Percentiles rank a stretch among this genome's conserved stretches.
phyloP scores from a whole-genome alignment of 495 filamentous ascomycete genomes.

The Lepidopterella palustris region DNA sequence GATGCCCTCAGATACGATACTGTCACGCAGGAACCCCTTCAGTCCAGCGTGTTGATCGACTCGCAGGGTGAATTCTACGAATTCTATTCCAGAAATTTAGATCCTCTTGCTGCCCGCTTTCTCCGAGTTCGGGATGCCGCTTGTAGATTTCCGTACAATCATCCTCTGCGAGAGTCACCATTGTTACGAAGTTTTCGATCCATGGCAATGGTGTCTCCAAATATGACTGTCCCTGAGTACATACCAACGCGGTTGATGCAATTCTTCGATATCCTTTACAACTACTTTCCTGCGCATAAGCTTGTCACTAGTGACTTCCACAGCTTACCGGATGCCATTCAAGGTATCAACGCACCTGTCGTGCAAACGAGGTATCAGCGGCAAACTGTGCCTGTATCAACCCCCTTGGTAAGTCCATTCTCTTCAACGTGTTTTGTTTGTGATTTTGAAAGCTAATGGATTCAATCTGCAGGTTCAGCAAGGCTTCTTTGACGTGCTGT shows the following conservation, averaged over 20 bases:
- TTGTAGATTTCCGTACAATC: slow-evolving; percentile 48
- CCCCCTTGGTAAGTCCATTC: slow-evolving; percentile 68
- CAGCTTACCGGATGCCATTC: slow-evolving; percentile 69
- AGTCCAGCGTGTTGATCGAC: slow-evolving; percentile 83
- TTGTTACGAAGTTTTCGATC: slow-evolving; percentile 52
- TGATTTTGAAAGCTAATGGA: neutral
- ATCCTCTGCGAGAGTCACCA: slow-evolving; percentile 49
- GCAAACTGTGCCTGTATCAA: slow-evolving; percentile 78
- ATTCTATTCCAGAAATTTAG: slow-evolving; percentile 72
- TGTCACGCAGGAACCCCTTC: slow-evolving; percentile 65
- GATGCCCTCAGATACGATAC: slow-evolving; percentile 85
- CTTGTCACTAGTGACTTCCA: slow-evolving; percentile 90
- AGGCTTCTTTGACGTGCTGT: slow-evolving; percentile 98
- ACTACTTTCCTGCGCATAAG: slow-evolving; percentile 81
- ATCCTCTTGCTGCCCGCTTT: slow-evolving; percentile 78
- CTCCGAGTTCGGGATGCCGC: slow-evolving; percentile 67
- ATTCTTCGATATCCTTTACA: slow-evolving; percentile 85
- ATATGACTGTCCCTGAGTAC: slow-evolving; percentile 77
- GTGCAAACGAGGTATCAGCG: slow-evolving; percentile 90
- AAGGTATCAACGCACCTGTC: slow-evolving; percentile 83
- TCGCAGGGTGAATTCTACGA: slow-evolving; percentile 84
- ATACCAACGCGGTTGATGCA: slow-evolving; percentile 91
- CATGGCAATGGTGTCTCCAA: slow-evolving; percentile 60
- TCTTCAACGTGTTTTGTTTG: neutral
- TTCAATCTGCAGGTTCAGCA: slow-evolving; percentile 67